Conservation (phyloP, 495 filamentous ascomycete species). For the Usnea hakonensis region DNA sequence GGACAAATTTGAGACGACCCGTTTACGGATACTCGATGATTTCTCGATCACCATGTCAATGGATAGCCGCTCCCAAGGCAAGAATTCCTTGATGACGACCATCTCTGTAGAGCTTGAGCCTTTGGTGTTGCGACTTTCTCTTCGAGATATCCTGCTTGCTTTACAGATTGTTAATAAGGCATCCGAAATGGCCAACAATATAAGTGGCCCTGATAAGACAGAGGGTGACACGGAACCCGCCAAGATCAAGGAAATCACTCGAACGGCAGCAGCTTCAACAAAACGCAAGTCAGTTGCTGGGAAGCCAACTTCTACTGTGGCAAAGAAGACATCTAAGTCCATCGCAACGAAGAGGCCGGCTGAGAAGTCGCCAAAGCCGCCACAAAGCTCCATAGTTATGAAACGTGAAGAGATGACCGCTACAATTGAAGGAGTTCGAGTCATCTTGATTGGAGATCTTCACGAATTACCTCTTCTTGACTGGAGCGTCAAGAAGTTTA, state of each 20-base stretch:
- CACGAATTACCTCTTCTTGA: slow-evolving; percentile 93
- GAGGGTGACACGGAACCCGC: slow-evolving; percentile 47
- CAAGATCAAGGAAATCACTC: slow-evolving; percentile 62
- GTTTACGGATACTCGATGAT: slow-evolving; percentile 87
- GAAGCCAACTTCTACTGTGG: slow-evolving; percentile 54
- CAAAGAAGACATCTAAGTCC: slow-evolving; percentile 38
- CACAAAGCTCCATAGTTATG: slow-evolving; percentile 48
- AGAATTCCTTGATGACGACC: slow-evolving; percentile 59
- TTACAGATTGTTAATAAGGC: slow-evolving; percentile 90
- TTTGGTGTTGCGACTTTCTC: slow-evolving; percentile 80
- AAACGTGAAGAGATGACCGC: slow-evolving; percentile 80
- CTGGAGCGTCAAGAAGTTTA: slow-evolving; percentile 87
- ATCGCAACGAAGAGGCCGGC: slow-evolving; percentile 29
- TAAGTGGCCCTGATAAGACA: slow-evolving; percentile 30
- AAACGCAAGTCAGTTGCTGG: slow-evolving; percentile 60
- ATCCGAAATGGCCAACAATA: slow-evolving; percentile 66
- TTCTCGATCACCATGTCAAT: slow-evolving; percentile 86
- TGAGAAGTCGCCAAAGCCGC: slow-evolving; percentile 21
- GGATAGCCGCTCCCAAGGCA: slow-evolving; percentile 64
- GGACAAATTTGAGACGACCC: slow-evolving; percentile 85
- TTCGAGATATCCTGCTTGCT: slow-evolving; percentile 89
- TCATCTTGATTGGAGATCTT: slow-evolving; percentile 89
- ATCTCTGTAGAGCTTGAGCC: slow-evolving; percentile 87
- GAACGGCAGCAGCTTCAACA: slow-evolving; percentile 32
- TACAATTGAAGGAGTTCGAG: slow-evolving; percentile 75